Percentiles rank a stretch among this genome's conserved stretches.
Evolutionary conservation across 495 filamentous ascomycete genomes (phyloP).

Genomic region (Halenospora varia): DNA sequence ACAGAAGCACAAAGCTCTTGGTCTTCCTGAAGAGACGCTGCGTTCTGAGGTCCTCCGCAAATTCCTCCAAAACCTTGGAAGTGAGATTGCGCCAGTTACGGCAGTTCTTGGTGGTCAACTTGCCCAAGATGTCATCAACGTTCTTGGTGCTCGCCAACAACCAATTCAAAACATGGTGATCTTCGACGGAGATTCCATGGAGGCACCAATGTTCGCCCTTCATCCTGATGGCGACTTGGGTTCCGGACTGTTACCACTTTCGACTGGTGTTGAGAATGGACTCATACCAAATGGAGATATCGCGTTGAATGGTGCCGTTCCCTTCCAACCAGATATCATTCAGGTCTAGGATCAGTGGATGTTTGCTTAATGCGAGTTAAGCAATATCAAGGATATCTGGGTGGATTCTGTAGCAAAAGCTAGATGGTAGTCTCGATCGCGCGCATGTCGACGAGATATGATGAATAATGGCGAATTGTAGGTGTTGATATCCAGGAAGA

Average conservation of each 20-base stretch:
- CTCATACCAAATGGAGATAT: constrained; percentile 6
- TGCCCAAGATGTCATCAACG: constrained; percentile 96
- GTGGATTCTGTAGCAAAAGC: neutral
- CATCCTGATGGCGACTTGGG: constrained; percentile 60
- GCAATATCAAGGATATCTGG: too few species aligned
- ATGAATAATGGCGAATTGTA: neutral
- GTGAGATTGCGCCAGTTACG: constrained; percentile 80
- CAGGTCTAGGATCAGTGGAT: constrained; percentile 3
- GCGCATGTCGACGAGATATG: neutral
- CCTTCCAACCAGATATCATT: constrained; percentile 14
- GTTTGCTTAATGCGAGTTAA: too few species aligned
- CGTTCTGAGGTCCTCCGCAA: constrained; percentile 72
- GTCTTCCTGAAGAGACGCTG: constrained; percentile 72
- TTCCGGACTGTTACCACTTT: constrained; percentile 29
- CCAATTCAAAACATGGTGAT: constrained; percentile 92
- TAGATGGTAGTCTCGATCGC: neutral
- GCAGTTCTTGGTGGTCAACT: constrained; percentile 87
- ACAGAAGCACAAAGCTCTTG: constrained; percentile 69
- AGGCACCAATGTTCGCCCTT: constrained; percentile 74
- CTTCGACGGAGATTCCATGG: constrained; percentile 79
- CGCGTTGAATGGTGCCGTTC: constrained; percentile 8
- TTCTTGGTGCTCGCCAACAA: constrained; percentile 83
- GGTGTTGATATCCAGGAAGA: neutral
- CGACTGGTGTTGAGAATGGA: constrained; percentile 10
- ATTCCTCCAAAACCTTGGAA: constrained; percentile 76